These are phyloP conservation scores for Fistulina hepatica DNA, from an alignment of 1,284 basidiomycete genomes.

Conservation along the genomic window DNA sequence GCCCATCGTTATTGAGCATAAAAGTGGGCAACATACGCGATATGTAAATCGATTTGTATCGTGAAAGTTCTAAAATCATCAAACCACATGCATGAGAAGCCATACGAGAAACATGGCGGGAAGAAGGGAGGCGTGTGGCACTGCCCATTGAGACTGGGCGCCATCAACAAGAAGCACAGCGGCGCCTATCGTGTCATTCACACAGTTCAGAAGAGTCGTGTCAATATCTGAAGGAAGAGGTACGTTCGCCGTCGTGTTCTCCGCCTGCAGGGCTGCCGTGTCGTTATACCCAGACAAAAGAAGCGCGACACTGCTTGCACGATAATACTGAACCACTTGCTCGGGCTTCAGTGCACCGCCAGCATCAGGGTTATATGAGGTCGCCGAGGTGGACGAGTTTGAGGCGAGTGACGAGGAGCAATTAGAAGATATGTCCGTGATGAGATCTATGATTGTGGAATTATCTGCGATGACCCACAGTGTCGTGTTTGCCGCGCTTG, in stretches of 20 bases:
- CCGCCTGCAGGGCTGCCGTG: slow-evolving; percentile 30
- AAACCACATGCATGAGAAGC: too few species aligned
- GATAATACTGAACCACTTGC: slow-evolving; percentile 47
- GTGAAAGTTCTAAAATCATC: too few species aligned
- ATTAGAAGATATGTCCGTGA: slow-evolving; percentile 31
- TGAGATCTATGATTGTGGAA: slow-evolving; percentile 38
- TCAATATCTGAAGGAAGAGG: slow-evolving; percentile 37
- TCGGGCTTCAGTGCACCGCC: slow-evolving; percentile 40
- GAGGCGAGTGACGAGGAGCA: slow-evolving; percentile 17
- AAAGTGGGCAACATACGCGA: too few species aligned
- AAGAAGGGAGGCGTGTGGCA: too few species aligned
- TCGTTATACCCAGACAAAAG: slow-evolving; percentile 58
- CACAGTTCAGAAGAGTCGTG: slow-evolving; percentile 34
- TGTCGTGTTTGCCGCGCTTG: slow-evolving; percentile 33
- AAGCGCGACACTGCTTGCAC: slow-evolving; percentile 43
- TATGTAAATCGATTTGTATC: too few species aligned
- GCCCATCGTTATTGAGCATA: too few species aligned
- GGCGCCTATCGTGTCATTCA: slow-evolving; percentile 47
- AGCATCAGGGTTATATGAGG: slow-evolving; percentile 23
- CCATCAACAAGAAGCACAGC: slow-evolving; percentile 34
- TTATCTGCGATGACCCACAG: slow-evolving; percentile 53
- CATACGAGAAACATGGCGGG: too few species aligned
- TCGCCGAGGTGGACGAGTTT: slow-evolving; percentile 19
- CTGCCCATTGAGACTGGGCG: too few species aligned
- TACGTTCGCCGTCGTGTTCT: slow-evolving; percentile 33